Conservation (phyloP, 441 rosid genomes). For the Manihot esculenta region DNA sequence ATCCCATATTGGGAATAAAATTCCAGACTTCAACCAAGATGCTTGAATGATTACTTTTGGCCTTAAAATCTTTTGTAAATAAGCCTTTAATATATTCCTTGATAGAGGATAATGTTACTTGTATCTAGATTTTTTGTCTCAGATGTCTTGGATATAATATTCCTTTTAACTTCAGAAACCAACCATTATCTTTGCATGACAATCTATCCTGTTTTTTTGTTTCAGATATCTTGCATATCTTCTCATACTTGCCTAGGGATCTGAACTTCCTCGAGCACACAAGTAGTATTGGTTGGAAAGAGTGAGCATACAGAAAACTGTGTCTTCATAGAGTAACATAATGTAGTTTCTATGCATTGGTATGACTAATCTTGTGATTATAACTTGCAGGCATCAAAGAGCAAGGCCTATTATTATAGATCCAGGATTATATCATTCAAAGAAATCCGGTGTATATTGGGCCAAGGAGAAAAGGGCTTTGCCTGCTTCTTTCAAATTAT, state of each 20-base stretch:
- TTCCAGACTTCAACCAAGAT: not conserved
- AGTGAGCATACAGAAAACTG: too few relatives aligned
- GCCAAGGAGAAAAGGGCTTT: conserved; percentile 82
- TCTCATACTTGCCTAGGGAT: conserved; percentile 88
- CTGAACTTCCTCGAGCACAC: conserved; percentile 90
- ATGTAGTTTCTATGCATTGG: not conserved
- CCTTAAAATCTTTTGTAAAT: not conserved
- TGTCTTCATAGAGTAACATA: too few relatives aligned
- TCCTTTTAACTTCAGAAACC: not conserved
- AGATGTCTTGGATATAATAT: too few relatives aligned
- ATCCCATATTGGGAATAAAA: too few relatives aligned
- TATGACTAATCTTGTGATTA: not conserved
- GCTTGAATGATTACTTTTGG: not conserved
- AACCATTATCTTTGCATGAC: conserved; percentile 6
- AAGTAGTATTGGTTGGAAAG: conserved; percentile 57
- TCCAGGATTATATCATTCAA: conserved; percentile 83
- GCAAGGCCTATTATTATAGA: conserved; percentile 88
- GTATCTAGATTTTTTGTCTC: not conserved
- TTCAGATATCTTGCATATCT: conserved; percentile 85
- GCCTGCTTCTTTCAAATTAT: conserved; percentile 88
- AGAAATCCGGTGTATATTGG: conserved; percentile 81
- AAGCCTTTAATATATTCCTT: not conserved
- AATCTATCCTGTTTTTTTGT: not conserved
- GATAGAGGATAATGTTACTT: not conserved
- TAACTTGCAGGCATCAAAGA: conserved; percentile 62